Conservation (phyloP, 352 stramenopile species). For the Phytopythium aichiense region DNA sequence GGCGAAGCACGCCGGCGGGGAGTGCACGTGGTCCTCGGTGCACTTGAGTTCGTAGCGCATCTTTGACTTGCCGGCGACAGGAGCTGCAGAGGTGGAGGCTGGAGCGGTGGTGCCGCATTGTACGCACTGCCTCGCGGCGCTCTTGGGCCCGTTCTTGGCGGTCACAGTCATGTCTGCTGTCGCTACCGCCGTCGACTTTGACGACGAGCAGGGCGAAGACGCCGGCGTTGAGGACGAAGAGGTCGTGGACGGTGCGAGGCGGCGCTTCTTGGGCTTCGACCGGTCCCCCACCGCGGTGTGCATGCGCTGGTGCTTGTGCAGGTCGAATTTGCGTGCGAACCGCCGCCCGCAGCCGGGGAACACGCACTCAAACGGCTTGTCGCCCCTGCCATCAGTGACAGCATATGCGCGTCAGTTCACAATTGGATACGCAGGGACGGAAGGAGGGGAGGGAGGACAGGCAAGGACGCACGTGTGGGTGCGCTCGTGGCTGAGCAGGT, state of each 20-base stretch:
- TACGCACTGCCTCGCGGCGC: constrained; percentile 9
- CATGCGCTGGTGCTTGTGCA: constrained; percentile 68
- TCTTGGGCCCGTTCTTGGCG: not conserved
- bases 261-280: constrained; percentile 30
- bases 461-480: constrained; percentile 44
- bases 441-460: not conserved
- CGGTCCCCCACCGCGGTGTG: constrained; percentile 22
- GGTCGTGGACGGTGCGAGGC: constrained; percentile 2
- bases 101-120: constrained; percentile 5
- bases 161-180: not conserved
- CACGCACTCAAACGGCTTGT: constrained; percentile 56
- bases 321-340: constrained; percentile 61
- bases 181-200: constrained; percentile 3
- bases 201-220: constrained; percentile 16
- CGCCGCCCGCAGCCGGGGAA: constrained; percentile 43
- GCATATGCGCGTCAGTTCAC: not conserved
- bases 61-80: constrained; percentile 9
- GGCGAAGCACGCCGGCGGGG: constrained; percentile 46
- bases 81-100: constrained; percentile 4
- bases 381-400: constrained; percentile 21
- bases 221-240: constrained; percentile 13
- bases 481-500: constrained; percentile 71
- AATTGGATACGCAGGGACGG: not conserved
- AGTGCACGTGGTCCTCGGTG: constrained; percentile 54
- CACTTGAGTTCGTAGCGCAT: constrained; percentile 52